Evolutionary conservation across 2,329 filamentous ascomycete species (phyloP), one percentile per base, ranked within the genome.

Genomic region (Teratosphaeria gauchensis): DNA sequence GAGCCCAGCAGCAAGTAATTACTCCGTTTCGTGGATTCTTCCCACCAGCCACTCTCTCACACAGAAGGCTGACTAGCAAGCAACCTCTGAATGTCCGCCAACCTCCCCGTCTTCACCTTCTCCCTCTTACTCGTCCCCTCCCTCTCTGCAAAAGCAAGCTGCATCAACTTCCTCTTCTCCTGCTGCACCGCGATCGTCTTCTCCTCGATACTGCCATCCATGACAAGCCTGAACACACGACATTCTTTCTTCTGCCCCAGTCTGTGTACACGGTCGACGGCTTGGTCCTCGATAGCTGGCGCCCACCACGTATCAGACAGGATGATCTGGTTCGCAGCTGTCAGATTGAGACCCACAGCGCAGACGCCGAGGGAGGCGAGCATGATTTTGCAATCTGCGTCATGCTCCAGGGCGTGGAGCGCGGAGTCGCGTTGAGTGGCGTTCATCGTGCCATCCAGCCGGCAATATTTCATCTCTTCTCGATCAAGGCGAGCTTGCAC

Each of bases 251-350:
- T 92, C 75, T 96, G 92, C 0, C 91, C 91, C 0, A 96, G 79
- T 0, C 91, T 82, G 70, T 96, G 89, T 6, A 96, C 90, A 4
- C 91, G 86, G 69, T 96, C 91, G 2, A 95, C 82, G 3, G 92
- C 92, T 71, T 96, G 91, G 65, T 95, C 90, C 72, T 96, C 91
- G 58, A 96, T 94, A 0, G 90, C 90, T 0, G 91, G 91, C 1
- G 91, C 90, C 66, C 91, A 96, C 91, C 90, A 96, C 60, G 84
- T 88, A 72, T 96, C 91, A 0, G 84, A 83, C 21, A 96, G 78
- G 53, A 96, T 84, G 59, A 95, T 89, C 6, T 91, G 91, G 66
- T 94, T 90, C 0, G 91, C 91, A 0, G 89, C 85, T 0, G 92
- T 89, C 12, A 96, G 82, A 66, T 95, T 95, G 53, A 96, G 79